Base-by-base conservation (phyloP, 768 basidiomycete species). In the Lactifluus piperatus region DNA sequence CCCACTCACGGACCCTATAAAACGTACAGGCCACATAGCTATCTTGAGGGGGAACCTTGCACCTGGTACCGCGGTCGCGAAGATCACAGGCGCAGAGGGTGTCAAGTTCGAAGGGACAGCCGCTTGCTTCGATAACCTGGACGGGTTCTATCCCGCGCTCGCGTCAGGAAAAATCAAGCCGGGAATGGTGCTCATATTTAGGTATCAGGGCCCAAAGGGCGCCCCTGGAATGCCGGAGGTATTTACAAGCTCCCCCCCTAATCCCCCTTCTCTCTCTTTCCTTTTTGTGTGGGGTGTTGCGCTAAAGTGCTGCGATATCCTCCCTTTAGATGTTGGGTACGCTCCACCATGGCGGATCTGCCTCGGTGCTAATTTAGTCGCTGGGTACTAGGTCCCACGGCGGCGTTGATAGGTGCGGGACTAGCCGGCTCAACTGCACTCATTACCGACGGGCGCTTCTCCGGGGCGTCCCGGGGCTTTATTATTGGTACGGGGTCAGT, bases 61-160 rank as follows among this genome's bases (percentile, higher is more conserved):
- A 3, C 94, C 94, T 0, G 88, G 80, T 50, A 85, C 85, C 1
- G 86, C 91, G 29, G 93, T 97, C 20, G 91, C 92, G 16, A 97
- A 97, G 73, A 75, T 97, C 62, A 95, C 94, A 6, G 93, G 94
- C 14, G 94, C 94, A 72, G 94, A 97, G 72, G 94, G 94, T 5
- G 71, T 82, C 52, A 77, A 74, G 22, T 97, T 97, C 64, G 87
- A 91, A 83, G 90, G 90, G 52, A 71, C 75, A 24, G 90, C 90
- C 13, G 86, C 80, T 13, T 63, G 53, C 58, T 52, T 39, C 41
- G 54, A 54, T 49, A 88, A 83, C 58, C 75, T 86, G 55, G 80
- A 83, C 18, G 79, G 76, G 51, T 90, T 93, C 69, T 89, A 87
- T 70, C 80, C 82, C 32, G 80, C 86, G 8, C 79, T 94, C 29